Base-by-base conservation (phyloP, 73 alveolate genomes). In the Blepharisma japonicum region DNA sequence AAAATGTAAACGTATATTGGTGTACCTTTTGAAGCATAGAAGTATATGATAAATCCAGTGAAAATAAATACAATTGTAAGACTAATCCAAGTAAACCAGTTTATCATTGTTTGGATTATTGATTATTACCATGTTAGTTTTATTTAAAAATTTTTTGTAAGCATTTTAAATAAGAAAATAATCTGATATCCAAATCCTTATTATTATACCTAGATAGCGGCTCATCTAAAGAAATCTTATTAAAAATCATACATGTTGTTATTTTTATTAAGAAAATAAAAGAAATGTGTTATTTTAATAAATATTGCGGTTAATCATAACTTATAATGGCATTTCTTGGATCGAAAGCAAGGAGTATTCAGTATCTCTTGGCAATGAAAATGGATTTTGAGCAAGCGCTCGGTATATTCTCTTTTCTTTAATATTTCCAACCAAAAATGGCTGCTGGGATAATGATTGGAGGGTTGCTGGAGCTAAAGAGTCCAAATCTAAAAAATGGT, bases 1-100 rank as follows among this genome's bases (percentile, higher is more conserved):
- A 70, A 45, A 39, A 70, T 5, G 42, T 45, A 47, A 70, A 70
- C 66, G 42, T n/a, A 70, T 2, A 39, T n/a, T 1, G 56, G 25
- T 38, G 80, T 70, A 18, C 71, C 46, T 47, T 70, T 70, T 25
- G 56, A 45, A 70, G 80, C 68, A 47, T 70, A 70, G 61, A 9
- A 20, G 4, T 47, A 45, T 11, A 70, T 39, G 14, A 70, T 70
- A 14, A 11, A 70, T 14, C 11, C 27, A n/a, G 66, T 70, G 39
- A 70, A 47, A 11, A 70, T 7, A 70, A 70, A 70, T 7, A 70
- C 66, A 45, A 70, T 45, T 7, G n/a, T 9, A 25, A 70, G 14
- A 4, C 66, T 47, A 45, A 47, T 39, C 66, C 56, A 70, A 9
- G 66, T 39, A 14, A 70, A 25, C 80, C 80, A 70, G 61, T 25